A percentile compares a stretch with the other conserved stretches of the same genome.
Evolutionary conservation across 2,329 filamentous ascomycete genomes (phyloP).

Genomic region (Trichoderma sp.): DNA sequence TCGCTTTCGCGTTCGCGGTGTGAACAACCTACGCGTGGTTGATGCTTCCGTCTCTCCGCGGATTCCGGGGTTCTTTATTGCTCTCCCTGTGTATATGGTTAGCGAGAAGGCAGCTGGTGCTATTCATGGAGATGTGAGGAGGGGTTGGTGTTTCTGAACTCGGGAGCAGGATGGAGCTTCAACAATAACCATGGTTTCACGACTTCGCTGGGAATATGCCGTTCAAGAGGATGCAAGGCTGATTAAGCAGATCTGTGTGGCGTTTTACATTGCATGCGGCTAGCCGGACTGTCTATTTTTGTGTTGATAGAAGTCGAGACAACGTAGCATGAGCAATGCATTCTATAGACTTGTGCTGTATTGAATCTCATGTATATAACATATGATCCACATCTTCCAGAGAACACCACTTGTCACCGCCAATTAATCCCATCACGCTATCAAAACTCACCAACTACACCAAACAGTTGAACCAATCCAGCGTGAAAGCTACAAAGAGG

Average conservation of each 20-base stretch:
- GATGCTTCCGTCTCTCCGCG: too few species aligned
- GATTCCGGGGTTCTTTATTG: too few species aligned
- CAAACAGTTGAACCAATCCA: neutral
- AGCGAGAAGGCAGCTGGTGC: too few species aligned
- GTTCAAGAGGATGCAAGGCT: neutral
- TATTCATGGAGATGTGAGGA: too few species aligned
- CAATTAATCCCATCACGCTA: neutral
- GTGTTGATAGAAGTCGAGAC: neutral
- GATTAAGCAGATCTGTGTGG: neutral
- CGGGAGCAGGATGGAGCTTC: too few species aligned
- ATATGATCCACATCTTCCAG: neutral
- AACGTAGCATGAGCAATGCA: neutral
- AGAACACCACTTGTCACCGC: neutral
- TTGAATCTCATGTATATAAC: neutral
- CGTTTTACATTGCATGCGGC: neutral
- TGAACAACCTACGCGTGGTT: neutral
- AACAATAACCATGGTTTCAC: too few species aligned
- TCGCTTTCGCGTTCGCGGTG: conserved; percentile 52
- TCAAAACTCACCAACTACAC: neutral
- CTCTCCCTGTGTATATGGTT: too few species aligned
- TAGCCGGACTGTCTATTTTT: too few species aligned
- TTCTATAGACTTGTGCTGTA: neutral
- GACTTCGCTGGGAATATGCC: too few species aligned
- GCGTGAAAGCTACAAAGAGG: neutral
- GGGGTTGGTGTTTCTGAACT: too few species aligned